Base-by-base conservation (phyloP, 2,329 filamentous ascomycete genomes). In the Dactylella cylindrospora region DNA sequence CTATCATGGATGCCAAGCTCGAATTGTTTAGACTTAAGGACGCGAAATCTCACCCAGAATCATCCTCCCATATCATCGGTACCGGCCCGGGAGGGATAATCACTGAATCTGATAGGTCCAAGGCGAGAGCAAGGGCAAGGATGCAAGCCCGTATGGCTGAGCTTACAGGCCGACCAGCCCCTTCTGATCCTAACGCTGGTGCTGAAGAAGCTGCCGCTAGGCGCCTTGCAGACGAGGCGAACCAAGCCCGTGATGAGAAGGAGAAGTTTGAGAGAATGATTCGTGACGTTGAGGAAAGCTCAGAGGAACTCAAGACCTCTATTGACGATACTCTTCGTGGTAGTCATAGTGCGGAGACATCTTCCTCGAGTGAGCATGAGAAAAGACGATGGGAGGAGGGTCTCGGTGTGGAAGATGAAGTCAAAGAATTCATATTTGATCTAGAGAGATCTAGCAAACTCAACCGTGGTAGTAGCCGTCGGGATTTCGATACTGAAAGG, bases 111-210 rank as follows among this genome's bases (percentile, higher is more conserved):
- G 93, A 98, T 74, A 84, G 91, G 49, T 81, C 97, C 67, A 97
- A 96, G 76, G 93, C 93, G 28, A 84, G 90, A 67, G 91, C 93
- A 25, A 95, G 90, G 75, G 91, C 91, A 31, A 95, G 96, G 84
- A 98, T 98, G 93, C 91, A 97, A 75, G 90, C 95, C 70, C 86
- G 93, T 60, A 90, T 93, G 67, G 93, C 93, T 52, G 91, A 93
- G 13, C 76, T 98, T 65, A 89, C 90, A 17, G 93, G 93, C 54
- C 89, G 85, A 73, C 90, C 90, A 71, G 76, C 85, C 35, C 78
- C 84, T 39, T 40, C 35, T 17, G 59, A 53, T 45, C 35, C 40
- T 23, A 83, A 88, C 29, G 73, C 77, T 1, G 77, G 76, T 38
- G 80, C 84, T 61, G 65, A 65, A 12, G 79, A 80, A 20, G 88